Evolutionary conservation across 345 rosid genomes (phyloP).

Genomic region (Cardamine resedifolia): DNA sequence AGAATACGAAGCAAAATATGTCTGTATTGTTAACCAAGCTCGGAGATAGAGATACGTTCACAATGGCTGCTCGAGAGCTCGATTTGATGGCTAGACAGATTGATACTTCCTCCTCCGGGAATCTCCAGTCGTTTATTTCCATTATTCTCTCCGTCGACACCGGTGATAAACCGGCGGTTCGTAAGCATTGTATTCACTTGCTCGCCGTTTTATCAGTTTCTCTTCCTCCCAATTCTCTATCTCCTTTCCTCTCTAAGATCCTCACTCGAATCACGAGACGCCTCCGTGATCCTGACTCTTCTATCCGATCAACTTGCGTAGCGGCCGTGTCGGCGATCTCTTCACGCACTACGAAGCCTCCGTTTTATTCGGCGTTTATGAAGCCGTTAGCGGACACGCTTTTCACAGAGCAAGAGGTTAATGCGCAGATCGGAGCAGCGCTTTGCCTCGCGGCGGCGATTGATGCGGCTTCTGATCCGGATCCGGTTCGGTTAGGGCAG

Average conservation of each 20-base stretch:
- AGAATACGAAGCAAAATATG: constrained; percentile 53
- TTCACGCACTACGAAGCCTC: constrained; percentile 52
- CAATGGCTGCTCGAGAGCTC: constrained; percentile 71
- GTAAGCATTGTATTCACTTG: constrained; percentile 73
- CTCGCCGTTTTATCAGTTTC: constrained; percentile 57
- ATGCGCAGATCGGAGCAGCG: constrained; percentile 82
- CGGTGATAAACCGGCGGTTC: constrained; percentile 65
- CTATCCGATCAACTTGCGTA: constrained; percentile 69
- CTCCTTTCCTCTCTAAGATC: constrained; percentile 68
- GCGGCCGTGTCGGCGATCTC: constrained; percentile 63
- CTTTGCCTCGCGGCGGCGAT: constrained; percentile 84
- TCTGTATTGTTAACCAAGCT: constrained; percentile 64
- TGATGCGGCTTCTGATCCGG: constrained; percentile 69
- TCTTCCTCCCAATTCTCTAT: constrained; percentile 50
- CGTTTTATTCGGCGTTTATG: constrained; percentile 58
- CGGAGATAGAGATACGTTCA: constrained; percentile 79
- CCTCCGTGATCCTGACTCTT: constrained; percentile 79
- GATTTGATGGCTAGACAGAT: constrained; percentile 60
- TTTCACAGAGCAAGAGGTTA: constrained; percentile 82
- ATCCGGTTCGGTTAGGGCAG: constrained; percentile 53
- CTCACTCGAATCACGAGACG: constrained; percentile 63
- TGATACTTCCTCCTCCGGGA: constrained; percentile 47
- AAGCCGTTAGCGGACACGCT: constrained; percentile 76
- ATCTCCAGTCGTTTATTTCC: constrained; percentile 60
- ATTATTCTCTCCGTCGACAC: constrained; percentile 73